phyloP scores from a whole-genome alignment of 352 stramenopile species.

The Globisporangium ultimum region DNA sequence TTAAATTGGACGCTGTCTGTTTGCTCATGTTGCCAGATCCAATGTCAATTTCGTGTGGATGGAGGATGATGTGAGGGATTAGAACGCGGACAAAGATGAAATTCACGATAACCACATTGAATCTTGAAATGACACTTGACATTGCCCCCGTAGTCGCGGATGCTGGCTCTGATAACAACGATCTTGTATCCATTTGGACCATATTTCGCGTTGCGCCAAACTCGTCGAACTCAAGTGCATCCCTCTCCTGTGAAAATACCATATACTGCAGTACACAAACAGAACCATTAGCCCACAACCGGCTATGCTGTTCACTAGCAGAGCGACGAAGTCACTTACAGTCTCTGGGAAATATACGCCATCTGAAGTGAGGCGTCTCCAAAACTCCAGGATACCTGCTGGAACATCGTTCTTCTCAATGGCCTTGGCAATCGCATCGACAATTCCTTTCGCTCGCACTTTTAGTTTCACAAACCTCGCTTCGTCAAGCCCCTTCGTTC shows the following conservation, averaged over 20 bases:
- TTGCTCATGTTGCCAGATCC: constrained; percentile 22
- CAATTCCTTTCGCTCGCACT: constrained; percentile 54
- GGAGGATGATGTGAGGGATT: constrained; percentile 53
- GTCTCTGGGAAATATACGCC: constrained; percentile 62
- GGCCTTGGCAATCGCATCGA: constrained; percentile 42
- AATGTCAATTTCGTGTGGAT: constrained; percentile 46
- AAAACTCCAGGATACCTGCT: constrained; percentile 55
- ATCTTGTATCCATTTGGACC: constrained; percentile 12
- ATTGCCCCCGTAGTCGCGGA: neutral
- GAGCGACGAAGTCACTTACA: constrained; percentile 19
- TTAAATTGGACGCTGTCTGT: constrained; percentile 30
- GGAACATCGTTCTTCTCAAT: constrained; percentile 53
- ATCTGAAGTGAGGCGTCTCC: constrained; percentile 43
- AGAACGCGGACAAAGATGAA: constrained; percentile 61
- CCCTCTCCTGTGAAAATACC: constrained; percentile 42
- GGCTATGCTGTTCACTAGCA: neutral
- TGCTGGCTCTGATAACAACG: neutral
- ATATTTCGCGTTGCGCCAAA: constrained; percentile 52
- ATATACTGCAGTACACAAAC: constrained; percentile 32
- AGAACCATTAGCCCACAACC: constrained; percentile 2
- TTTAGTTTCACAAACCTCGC: constrained; percentile 47
- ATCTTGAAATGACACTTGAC: constrained; percentile 20
- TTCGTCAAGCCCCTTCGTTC: constrained; percentile 2
- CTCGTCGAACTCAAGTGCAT: constrained; percentile 46
- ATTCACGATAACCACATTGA: constrained; percentile 58